Base-by-base conservation (phyloP, 225 moss, liverwort and hornwort species). In the Pseudisothecium myosuroides region DNA sequence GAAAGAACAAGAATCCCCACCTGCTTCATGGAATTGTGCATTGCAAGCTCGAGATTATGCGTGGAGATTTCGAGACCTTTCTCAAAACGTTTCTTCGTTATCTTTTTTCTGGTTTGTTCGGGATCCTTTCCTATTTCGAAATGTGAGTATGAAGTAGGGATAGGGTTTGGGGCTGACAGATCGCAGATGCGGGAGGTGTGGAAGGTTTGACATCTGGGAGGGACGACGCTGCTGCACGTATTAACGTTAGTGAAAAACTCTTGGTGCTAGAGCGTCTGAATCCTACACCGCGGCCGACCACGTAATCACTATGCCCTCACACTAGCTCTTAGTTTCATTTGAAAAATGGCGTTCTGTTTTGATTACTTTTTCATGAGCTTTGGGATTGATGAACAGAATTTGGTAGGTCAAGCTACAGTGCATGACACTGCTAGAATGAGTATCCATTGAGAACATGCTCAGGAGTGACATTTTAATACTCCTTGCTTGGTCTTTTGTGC, bases 161-260 rank as follows among this genome's bases (percentile, higher is more conserved):
- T 88, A 83, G 90, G 91, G 86, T 93, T 91, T 90, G 89, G 81
- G 56, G 67, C 31, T 62, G 83, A 84, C 92, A 96, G 96, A 98
- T 98, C 85, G 93, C 89, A 80, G 98, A 98, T 91, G 97, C 98
- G 54, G 98, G 98, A 65, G 97, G 97, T 60, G 89, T 96, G 39
- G 93, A 97, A 74, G 96, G 92, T 61, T 86, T 96, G 89, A 85
- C 86, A 62, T 92, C 92, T 32, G 90, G 83, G 78, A 93, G 78
- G 89, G 82, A 89, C 41, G 92, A 94, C 79, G 89, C 85, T 66
- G 87, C 89, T 54, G 93, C 92, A n/a, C 94, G 94, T 8, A 90
- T 94, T 39, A 95, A 83, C 82, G 93, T 94, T 37, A 91, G 76
- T n/a, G 92, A 92, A 58, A 92, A 93, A 68, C 72, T 96, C 83